Evolutionary conservation across 495 filamentous ascomycete species (phyloP).

Genomic region (Lichina pygmaea): DNA sequence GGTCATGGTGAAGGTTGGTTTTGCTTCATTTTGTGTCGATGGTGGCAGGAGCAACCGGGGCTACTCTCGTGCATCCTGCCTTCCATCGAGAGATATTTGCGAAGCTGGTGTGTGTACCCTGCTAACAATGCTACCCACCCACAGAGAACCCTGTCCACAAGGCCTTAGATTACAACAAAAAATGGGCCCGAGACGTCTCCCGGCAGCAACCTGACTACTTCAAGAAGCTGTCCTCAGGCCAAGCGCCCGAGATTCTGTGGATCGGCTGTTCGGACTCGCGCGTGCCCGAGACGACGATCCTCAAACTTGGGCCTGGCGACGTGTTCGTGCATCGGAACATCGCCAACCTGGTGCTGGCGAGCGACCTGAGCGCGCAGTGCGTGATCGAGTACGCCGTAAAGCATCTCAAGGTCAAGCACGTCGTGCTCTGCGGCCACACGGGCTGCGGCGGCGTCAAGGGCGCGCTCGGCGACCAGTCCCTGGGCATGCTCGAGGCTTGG

Average conservation of each 20-base stretch:
- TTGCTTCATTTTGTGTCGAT: too few species aligned
- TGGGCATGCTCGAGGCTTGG: constrained; percentile 62
- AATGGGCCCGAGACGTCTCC: constrained; percentile 39
- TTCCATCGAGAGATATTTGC: too few species aligned
- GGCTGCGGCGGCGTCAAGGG: constrained; percentile 53
- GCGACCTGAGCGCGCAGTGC: constrained; percentile 45
- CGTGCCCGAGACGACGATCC: constrained; percentile 64
- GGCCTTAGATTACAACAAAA: constrained; percentile 36
- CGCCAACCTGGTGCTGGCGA: constrained; percentile 58
- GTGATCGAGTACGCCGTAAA: constrained; percentile 70
- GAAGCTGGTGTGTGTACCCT: too few species aligned
- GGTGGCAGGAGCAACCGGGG: too few species aligned
- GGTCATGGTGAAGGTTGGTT: too few species aligned
- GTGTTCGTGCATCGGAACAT: constrained; percentile 91
- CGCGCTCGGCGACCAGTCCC: constrained; percentile 33
- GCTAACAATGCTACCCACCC: neutral
- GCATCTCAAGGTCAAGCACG: constrained; percentile 50
- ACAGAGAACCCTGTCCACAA: constrained; percentile 21
- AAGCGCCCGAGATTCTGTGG: constrained; percentile 64
- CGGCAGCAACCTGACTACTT: constrained; percentile 47
- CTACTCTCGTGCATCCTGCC: too few species aligned
- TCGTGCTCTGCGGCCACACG: constrained; percentile 69
- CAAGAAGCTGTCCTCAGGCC: constrained; percentile 35
- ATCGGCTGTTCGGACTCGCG: constrained; percentile 80
- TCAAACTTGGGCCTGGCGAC: constrained; percentile 59